Evolutionary conservation across 106 monocot species (phyloP), one percentile per base, ranked within the genome.

Genomic region (Phalaenopsis equestris): DNA sequence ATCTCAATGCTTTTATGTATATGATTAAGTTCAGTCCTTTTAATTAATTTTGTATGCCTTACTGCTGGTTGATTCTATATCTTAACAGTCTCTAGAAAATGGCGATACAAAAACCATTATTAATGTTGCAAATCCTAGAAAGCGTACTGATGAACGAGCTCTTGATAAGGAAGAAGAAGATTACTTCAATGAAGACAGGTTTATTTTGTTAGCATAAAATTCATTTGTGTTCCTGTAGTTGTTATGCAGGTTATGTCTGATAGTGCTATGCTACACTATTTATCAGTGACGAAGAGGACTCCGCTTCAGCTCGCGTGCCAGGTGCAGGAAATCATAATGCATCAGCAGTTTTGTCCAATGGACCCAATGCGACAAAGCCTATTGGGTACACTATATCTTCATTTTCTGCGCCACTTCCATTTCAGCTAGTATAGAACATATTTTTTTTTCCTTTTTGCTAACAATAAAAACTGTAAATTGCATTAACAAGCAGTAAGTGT

Each of bases 161-260:
- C 88, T 99, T 84, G 99, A 95, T 55, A 99, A 95, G 78, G 99
- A 99, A 83, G 99, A 99, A 81, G 99, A 99, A 87, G 95, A 93
- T 45, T 99, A 99, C 58, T 99, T 99, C 58, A 95, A 99, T 48
- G 99, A 88, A 80, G 88, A 99, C 76, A 95, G 99, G 99, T 95
- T 68, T 83, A 81, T 55, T 41, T 18, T 42, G 23, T 72, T 73
- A 1, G 11, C 42, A 0, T 14, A 55, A 6, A 6, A 56, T 5
- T 38, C 77, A 52, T 75, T 55, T 76, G 43, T 9, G 46, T 10
- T 11, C 48, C 9, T 11, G 74, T n/a, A 74, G 19, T 74, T 17
- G 7, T 19, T 70, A 37, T 43, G 80, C 56, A 55, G 43, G 42
- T 43, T 47, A 61, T 57, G 8, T 17, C 4, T 12, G 39, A 41